phyloP scores from a whole-genome alignment of 768 basidiomycete genomes.

The Artomyces pyxidatus region DNA sequence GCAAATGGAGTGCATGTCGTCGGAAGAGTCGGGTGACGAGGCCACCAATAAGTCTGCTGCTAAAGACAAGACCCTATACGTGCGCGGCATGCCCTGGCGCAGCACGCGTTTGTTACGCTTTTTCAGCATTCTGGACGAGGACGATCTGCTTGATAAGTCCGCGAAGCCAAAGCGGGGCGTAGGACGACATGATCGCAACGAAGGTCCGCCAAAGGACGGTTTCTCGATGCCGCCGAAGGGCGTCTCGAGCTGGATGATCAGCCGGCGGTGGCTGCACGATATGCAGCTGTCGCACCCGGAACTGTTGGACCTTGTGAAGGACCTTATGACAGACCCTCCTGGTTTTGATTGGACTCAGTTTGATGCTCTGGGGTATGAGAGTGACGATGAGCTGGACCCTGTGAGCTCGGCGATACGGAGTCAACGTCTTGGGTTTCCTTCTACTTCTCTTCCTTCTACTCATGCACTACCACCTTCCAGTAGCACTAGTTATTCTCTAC shows the following conservation, averaged over 20 bases:
- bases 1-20: slow-evolving; percentile 72
- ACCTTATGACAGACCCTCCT: slow-evolving; percentile 36
- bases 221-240: slow-evolving; percentile 54
- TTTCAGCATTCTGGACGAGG: slow-evolving; percentile 53
- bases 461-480: neutral
- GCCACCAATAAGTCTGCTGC: slow-evolving; percentile 16
- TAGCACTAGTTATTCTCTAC: slow-evolving; percentile 22
- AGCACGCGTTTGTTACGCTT: slow-evolving; percentile 54
- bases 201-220: slow-evolving; percentile 50
- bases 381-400: slow-evolving; percentile 29
- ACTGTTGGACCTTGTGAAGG: slow-evolving; percentile 33
- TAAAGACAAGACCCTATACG: slow-evolving; percentile 35
- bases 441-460: neutral
- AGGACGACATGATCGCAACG: slow-evolving; percentile 45
- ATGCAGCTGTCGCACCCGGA: slow-evolving; percentile 39
- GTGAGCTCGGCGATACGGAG: slow-evolving; percentile 6
- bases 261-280: slow-evolving; percentile 49
- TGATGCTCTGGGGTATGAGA: slow-evolving; percentile 47
- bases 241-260: slow-evolving; percentile 69
- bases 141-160: slow-evolving; percentile 36
- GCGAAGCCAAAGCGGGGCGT: slow-evolving; percentile 48
- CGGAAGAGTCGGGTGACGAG: slow-evolving; percentile 65
- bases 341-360: slow-evolving; percentile 46
- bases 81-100: slow-evolving; percentile 62
- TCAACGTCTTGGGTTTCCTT: slow-evolving; percentile 12